Evolutionary conservation across 768 basidiomycete genomes (phyloP).

Genomic region (Sarcodon sp.): DNA sequence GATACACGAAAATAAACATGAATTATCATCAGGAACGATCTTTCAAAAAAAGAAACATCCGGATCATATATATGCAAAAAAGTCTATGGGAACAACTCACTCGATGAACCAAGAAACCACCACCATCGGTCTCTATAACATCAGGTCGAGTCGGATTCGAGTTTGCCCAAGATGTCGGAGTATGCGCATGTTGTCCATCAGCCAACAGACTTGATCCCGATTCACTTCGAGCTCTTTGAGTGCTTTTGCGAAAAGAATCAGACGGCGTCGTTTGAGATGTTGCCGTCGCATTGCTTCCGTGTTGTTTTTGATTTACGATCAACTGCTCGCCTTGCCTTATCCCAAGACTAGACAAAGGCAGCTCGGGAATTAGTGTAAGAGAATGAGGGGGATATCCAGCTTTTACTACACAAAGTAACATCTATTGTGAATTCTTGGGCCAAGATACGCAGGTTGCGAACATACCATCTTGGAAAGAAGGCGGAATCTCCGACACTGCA

Average conservation of each 20-base stretch:
- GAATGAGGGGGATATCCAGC: constrained; percentile 76
- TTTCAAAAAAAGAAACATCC: constrained; percentile 11
- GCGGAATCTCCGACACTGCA: constrained; percentile 51
- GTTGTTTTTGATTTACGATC: constrained; percentile 47
- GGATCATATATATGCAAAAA: background rate
- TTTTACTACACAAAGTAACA: constrained; percentile 37
- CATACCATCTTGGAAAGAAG: constrained; percentile 60
- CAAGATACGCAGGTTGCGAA: background rate
- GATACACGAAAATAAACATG: constrained; percentile 83
- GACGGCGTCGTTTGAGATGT: constrained; percentile 5
- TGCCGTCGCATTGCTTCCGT: constrained; percentile 2
- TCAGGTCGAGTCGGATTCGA: constrained; percentile 29
- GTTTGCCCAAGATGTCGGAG: constrained; percentile 9
- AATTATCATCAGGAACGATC: constrained; percentile 96
- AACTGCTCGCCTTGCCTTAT: constrained; percentile 76
- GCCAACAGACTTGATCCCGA: no score
- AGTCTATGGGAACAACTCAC: constrained; percentile 22
- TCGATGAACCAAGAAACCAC: constrained; percentile 61
- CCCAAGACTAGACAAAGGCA: constrained; percentile 66
- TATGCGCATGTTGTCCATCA: constrained; percentile 6
- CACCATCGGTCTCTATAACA: constrained; percentile 41
- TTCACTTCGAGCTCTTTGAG: background rate
- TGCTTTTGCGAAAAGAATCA: background rate
- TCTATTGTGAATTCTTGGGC: background rate
- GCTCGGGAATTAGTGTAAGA: constrained; percentile 59